Evolutionary conservation across 2,329 filamentous ascomycete species (phyloP).

Genomic region (Ciborinia camelliae): DNA sequence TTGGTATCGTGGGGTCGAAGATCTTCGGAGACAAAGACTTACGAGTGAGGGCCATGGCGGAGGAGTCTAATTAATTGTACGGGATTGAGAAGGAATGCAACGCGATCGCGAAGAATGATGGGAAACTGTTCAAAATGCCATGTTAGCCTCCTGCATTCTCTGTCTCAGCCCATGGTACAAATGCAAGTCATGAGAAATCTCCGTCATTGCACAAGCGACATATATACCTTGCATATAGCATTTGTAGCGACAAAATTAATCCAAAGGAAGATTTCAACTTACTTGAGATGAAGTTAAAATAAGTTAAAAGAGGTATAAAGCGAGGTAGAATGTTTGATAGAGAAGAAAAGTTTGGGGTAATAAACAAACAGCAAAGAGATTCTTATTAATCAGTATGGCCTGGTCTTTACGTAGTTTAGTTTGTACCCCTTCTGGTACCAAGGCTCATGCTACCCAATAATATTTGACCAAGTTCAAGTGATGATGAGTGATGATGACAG

Average conservation of each 20-base stretch:
- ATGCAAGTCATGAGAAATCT: background rate
- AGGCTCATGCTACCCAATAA: background rate
- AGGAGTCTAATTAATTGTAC: background rate
- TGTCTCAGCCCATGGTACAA: background rate
- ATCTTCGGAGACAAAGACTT: background rate
- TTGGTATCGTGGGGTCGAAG: background rate
- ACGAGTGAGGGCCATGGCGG: background rate
- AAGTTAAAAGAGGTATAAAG: too few species aligned
- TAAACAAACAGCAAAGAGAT: background rate
- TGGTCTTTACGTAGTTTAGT: too few species aligned
- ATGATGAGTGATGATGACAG: conserved; percentile 7
- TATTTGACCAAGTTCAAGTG: background rate
- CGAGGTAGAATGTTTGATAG: too few species aligned
- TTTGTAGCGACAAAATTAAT: background rate
- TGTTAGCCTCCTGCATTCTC: conserved; percentile 8
- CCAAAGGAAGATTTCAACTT: background rate
- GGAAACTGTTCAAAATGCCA: background rate
- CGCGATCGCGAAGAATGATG: background rate
- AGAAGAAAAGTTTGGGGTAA: background rate
- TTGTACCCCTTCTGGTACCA: background rate
- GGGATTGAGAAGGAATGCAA: conserved; percentile 1
- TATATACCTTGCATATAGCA: background rate
- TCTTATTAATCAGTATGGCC: too few species aligned
- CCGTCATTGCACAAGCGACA: background rate
- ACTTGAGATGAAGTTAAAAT: background rate